Evolutionary conservation across 2,329 filamentous ascomycete genomes (phyloP), one percentile per base, ranked within the genome.

Genomic region (Lachnellula subtilissima): DNA sequence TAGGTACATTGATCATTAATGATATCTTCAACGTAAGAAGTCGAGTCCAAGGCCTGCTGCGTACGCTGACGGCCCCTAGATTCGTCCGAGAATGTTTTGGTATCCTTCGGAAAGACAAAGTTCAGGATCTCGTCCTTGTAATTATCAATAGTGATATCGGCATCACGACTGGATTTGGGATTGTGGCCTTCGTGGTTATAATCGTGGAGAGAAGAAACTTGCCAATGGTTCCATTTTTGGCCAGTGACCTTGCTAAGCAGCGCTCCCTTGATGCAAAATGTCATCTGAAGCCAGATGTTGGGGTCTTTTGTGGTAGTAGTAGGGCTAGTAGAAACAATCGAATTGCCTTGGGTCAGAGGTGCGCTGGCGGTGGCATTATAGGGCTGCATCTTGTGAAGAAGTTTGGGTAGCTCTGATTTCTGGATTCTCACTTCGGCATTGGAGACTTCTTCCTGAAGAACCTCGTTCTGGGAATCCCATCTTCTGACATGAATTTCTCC

Each of bases 391-490:
- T 58, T 62, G 37, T 65, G 51, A 15, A 64, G 56, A 17, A 66
- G 62, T 19, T 67, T 63, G 12, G 61, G 52, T 17, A 70, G 56
- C 25, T 60, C 73, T 48, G 75, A 70, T 49, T 70, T 72, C 55
- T 79, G 76, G 25, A 76, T 74, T 15, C 72, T 73, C 15, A 73
- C 72, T 63, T 82, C 79, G n/a, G 70, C 69, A 36, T 69, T 66
- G 60, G 69, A 69, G 4, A 74, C 69, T 25, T 80, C 74, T n/a
- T 80, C 76, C 35, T 72, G 71, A 2, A 86, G 70, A 3, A 78
- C 72, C 63, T 86, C 83, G 62, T 79, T 78, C 64, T 77, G 79
- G 28, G 66, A 71, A 65, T 85, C 77, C 83, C 81, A 84, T 62
- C 78, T 75, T 64, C 80, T 74, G 28, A 81, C 73, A 55, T 70